These are phyloP conservation scores for Coemansia sp. DNA, from an alignment of 192 early-diverging fungal genomes.

Conservation along the genomic window DNA sequence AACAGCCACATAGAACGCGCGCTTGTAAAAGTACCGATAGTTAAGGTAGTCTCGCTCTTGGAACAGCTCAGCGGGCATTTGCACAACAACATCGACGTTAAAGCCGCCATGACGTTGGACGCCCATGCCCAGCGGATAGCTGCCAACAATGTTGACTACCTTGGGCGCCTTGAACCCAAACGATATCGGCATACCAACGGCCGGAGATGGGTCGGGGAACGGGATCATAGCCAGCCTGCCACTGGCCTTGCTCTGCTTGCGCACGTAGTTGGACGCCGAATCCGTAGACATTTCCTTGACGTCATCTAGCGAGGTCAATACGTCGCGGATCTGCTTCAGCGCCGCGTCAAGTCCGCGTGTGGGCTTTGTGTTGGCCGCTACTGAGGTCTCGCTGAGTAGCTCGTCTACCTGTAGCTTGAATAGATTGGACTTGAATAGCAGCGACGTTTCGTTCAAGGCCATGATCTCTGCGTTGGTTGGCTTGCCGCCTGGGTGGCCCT, in stretches of 20 bases:
- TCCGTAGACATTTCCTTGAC: slow-evolving; percentile 26
- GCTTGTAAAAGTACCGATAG: slow-evolving; percentile 92
- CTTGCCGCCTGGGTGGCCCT: neutral
- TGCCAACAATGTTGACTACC: slow-evolving; percentile 80
- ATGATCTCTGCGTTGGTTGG: slow-evolving; percentile 82
- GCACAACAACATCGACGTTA: slow-evolving; percentile 87
- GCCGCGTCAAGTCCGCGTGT: slow-evolving; percentile 36
- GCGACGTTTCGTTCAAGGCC: slow-evolving; percentile 74
- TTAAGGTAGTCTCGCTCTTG: slow-evolving; percentile 94
- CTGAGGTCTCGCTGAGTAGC: slow-evolving; percentile 26
- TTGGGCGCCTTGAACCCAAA: slow-evolving; percentile 76
- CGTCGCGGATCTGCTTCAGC: slow-evolving; percentile 57
- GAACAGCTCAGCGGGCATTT: slow-evolving; percentile 83
- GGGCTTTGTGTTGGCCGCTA: slow-evolving; percentile 18
- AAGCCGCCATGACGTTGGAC: slow-evolving; percentile 57
- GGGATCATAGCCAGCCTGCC: slow-evolving; percentile 45
- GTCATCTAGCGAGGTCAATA: slow-evolving; percentile 6
- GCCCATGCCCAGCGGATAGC: slow-evolving; percentile 78
- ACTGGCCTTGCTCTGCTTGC: slow-evolving; percentile 55
- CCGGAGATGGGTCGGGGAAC: slow-evolving; percentile 76
- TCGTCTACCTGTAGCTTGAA: slow-evolving; percentile 79
- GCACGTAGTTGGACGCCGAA: slow-evolving; percentile 34
- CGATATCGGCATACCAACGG: slow-evolving; percentile 68
- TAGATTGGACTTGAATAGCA: slow-evolving; percentile 87
- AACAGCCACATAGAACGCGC: slow-evolving; percentile 86